These are phyloP conservation scores for Phialemonium atrogriseum DNA, from an alignment of 2,329 filamentous ascomycete species.

Conservation along the genomic window DNA sequence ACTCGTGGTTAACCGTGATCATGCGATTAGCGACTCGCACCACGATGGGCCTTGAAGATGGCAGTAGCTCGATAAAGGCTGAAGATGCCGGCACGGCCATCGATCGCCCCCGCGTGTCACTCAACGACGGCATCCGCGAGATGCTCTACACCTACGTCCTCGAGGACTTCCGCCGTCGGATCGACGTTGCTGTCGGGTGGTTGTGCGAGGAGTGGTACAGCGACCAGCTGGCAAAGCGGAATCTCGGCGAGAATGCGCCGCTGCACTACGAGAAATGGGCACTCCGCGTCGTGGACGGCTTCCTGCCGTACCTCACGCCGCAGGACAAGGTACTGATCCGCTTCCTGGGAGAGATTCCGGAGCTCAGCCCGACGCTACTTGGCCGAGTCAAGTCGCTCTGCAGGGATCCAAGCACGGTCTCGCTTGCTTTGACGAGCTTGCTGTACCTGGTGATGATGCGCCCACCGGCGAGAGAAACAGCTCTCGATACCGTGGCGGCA, in stretches of 20 bases:
- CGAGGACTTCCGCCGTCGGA: constrained; percentile 82
- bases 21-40: constrained; percentile 78
- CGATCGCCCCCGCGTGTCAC: constrained; percentile 27
- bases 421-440: constrained; percentile 55
- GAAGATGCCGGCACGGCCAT: constrained; percentile 34
- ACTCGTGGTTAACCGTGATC: constrained; percentile 86
- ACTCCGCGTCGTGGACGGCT: constrained; percentile 75
- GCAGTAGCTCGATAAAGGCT: constrained; percentile 42
- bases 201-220: constrained; percentile 98
- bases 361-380: constrained; percentile 64
- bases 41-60: constrained; percentile 58
- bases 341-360: constrained; percentile 85
- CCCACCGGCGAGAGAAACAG: constrained; percentile 54
- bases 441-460: constrained; percentile 61
- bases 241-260: constrained; percentile 36
- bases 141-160: constrained; percentile 77
- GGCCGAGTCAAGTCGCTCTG: constrained; percentile 62
- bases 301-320: constrained; percentile 83
- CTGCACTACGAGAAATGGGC: constrained; percentile 73
- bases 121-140: constrained; percentile 68
- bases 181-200: constrained; percentile 89
- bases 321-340: constrained; percentile 85
- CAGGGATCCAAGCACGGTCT: constrained; percentile 56
- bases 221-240: constrained; percentile 48
- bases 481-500: constrained; percentile 56